These are phyloP conservation scores for Ricinus communis DNA, from an alignment of 345 rosid species.

Conservation along the genomic window DNA sequence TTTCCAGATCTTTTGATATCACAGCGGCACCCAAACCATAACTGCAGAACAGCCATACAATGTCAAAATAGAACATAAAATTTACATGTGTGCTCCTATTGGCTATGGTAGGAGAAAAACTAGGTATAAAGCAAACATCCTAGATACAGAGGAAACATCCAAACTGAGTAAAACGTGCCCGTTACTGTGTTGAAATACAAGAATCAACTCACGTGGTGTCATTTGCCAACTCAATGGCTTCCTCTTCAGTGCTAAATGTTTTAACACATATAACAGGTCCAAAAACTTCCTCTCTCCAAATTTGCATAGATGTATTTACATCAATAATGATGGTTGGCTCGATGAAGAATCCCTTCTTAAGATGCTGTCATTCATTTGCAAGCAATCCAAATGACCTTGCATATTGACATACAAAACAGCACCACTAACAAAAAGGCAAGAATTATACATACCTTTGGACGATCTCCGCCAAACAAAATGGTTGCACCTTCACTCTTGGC, in stretches of 20 bases:
- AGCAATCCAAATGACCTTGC: constrained; percentile 14
- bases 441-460: constrained; percentile 59
- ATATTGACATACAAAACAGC: constrained; percentile 13
- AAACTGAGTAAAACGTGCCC: constrained; percentile 6
- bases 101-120: background rate
- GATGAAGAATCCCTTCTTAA: constrained; percentile 73
- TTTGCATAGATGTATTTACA: constrained; percentile 86
- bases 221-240: constrained; percentile 92
- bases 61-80: no score
- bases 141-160: background rate
- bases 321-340: constrained; percentile 80
- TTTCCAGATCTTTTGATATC: constrained; percentile 81
- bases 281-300: constrained; percentile 99
- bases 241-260: constrained; percentile 88
- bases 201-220: constrained; percentile 70
- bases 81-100: no score
- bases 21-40: constrained; percentile 88
- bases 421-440: constrained; percentile 13
- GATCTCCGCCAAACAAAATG: constrained; percentile 70
- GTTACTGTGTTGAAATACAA: background rate
- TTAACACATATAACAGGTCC: constrained; percentile 94
- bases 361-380: constrained; percentile 52
- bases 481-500: constrained; percentile 95
- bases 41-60: constrained; percentile 35
- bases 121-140: background rate